Percentiles rank a stretch among this genome's conserved stretches.
phyloP scores from a whole-genome alignment of 352 stramenopile genomes.

The Elongisporangium senticosum region DNA sequence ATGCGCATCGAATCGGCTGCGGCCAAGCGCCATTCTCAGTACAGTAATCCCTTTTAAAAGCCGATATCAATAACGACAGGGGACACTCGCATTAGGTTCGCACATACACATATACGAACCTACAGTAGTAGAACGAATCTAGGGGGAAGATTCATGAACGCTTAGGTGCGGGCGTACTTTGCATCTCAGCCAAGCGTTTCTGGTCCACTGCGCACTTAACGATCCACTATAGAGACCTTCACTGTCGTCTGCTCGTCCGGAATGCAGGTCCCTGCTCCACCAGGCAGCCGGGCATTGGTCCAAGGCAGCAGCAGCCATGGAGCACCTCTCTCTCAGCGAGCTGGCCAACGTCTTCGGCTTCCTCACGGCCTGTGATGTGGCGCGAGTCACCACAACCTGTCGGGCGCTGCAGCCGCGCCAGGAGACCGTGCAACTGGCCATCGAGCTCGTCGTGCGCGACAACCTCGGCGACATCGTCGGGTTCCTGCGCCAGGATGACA shows the following conservation, averaged over 20 bases:
- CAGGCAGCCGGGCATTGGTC: background rate
- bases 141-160: background rate
- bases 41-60: background rate
- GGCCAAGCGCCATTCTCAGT: background rate
- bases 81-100: background rate
- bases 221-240: background rate
- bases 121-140: background rate
- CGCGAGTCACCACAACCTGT: constrained; percentile 40
- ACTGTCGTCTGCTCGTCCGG: background rate
- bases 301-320: constrained; percentile 26
- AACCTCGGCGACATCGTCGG: constrained; percentile 43
- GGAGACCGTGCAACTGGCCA: constrained; percentile 34
- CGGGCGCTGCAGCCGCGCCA: constrained; percentile 28
- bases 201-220: background rate
- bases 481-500: constrained; percentile 45
- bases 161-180: background rate
- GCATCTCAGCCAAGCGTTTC: background rate
- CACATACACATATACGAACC: too few species aligned
- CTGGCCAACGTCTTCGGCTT: constrained; percentile 60
- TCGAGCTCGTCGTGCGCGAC: constrained; percentile 53
- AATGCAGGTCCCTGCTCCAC: background rate
- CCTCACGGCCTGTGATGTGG: constrained; percentile 50
- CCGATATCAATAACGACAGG: background rate
- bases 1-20: constrained; percentile 10
- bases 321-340: constrained; percentile 45